Conservation (phyloP, 2,329 filamentous ascomycete genomes). For the Apiospora aurea region DNA sequence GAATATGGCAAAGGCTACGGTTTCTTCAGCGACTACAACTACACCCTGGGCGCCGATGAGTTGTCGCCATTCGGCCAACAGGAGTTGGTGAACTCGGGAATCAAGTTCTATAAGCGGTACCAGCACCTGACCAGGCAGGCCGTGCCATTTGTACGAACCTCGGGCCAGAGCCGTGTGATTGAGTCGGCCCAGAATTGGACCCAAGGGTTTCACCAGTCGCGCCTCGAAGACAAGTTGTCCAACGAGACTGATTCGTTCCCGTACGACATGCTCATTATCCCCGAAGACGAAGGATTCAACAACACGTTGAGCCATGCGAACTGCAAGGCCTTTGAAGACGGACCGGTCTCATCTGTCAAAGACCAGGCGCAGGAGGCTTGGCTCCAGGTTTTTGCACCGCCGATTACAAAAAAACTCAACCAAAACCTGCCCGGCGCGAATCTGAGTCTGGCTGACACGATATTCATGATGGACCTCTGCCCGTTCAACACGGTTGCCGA, state of each 20-base stretch:
- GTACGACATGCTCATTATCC: conserved; percentile 69
- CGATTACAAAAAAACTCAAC: conserved; percentile 75
- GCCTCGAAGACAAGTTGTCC: conserved; percentile 46
- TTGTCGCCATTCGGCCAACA: conserved; percentile 72
- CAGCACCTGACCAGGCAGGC: conserved; percentile 61
- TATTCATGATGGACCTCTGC: conserved; percentile 87
- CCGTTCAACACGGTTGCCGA: conserved; percentile 82
- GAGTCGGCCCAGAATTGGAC: conserved; percentile 79
- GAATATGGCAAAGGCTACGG: conserved; percentile 68
- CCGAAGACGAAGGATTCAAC: conserved; percentile 72
- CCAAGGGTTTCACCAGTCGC: conserved; percentile 71
- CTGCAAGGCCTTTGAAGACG: conserved; percentile 75
- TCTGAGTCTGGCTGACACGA: conserved; percentile 66
- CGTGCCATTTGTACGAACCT: conserved; percentile 75
- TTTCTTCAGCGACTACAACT: conserved; percentile 77
- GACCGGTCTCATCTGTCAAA: conserved; percentile 56
- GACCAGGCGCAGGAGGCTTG: conserved; percentile 62
- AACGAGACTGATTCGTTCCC: conserved; percentile 54
- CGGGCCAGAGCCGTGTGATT: conserved; percentile 74
- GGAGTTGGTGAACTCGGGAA: conserved; percentile 77
- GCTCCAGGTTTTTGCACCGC: conserved; percentile 67
- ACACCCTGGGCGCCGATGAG: conserved; percentile 73
- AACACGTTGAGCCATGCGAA: conserved; percentile 81
- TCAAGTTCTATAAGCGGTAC: conserved; percentile 80
- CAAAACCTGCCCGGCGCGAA: conserved; percentile 71